Percentiles rank a stretch among this genome's conserved stretches.
These are phyloP conservation scores for Stagonosporopsis cucurbitacearum DNA, from an alignment of 2,329 filamentous ascomycete genomes.

Conservation along the genomic window DNA sequence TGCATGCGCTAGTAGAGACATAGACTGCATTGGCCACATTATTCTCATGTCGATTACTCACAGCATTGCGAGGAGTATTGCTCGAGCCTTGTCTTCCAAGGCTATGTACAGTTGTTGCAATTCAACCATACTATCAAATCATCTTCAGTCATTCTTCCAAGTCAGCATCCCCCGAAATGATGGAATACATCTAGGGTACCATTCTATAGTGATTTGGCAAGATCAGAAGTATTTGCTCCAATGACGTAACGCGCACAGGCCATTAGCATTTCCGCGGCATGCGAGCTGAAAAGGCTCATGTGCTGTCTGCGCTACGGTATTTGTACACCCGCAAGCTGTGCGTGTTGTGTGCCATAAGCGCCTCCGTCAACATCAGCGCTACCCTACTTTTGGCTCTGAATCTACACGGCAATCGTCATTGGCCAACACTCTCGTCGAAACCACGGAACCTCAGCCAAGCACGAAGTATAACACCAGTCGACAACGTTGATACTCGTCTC, in stretches of 20 bases:
- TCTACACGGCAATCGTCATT: no score
- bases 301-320: background rate
- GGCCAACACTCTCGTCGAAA: background rate
- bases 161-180: background rate
- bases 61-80: constrained; percentile 32
- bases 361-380: background rate
- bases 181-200: background rate
- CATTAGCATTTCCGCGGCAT: background rate
- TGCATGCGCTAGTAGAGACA: constrained; percentile 18
- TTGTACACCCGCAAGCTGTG: background rate
- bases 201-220: background rate
- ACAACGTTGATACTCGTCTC: background rate
- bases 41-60: constrained; percentile 19
- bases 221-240: background rate
- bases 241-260: constrained; percentile 14
- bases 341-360: background rate
- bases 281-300: background rate
- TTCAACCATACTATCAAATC: constrained; percentile 1
- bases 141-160: background rate
- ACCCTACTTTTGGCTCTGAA: no score
- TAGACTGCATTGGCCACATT: constrained; percentile 25
- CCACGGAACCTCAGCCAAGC: background rate
- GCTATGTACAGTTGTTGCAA: constrained; percentile 13
- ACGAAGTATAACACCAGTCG: background rate
- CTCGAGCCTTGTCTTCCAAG: constrained; percentile 7